Evolutionary conservation across 2,329 filamentous ascomycete species (phyloP).

Genomic region (Botrytis squamosa): DNA sequence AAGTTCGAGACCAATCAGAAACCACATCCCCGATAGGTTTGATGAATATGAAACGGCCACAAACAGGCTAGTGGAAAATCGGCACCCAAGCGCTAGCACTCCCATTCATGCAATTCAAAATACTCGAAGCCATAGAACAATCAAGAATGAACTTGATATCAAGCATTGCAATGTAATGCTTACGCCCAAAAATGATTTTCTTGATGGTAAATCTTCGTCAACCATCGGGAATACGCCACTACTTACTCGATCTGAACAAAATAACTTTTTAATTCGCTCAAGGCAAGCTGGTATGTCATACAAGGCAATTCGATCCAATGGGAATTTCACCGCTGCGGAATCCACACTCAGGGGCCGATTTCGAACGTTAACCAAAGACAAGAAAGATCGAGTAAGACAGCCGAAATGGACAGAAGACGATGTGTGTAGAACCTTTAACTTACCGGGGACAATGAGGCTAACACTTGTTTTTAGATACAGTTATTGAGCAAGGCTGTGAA

Average conservation of each 20-base stretch:
- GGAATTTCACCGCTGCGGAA: conserved; percentile 62
- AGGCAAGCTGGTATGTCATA: conserved; percentile 61
- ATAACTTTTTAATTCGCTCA: conserved; percentile 53
- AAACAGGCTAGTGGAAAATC: conserved; percentile 6
- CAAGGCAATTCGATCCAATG: conserved; percentile 57
- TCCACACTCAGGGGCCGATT: conserved; percentile 70
- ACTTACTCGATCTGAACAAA: conserved; percentile 38
- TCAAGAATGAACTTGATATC: neutral
- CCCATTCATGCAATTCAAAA: neutral
- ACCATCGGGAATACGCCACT: neutral
- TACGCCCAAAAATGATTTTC: neutral
- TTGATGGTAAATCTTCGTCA: neutral
- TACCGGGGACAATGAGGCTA: neutral
- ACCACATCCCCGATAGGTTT: neutral
- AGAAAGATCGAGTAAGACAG: conserved; percentile 60
- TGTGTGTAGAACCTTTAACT: conserved; percentile 49
- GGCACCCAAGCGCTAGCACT: conserved; percentile 15
- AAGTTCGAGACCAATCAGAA: conserved; percentile 20
- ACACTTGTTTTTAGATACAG: conserved; percentile 41
- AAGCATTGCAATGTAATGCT: neutral
- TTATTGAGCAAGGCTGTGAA: conserved; percentile 48
- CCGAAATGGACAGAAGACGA: conserved; percentile 63
- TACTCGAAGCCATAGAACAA: neutral
- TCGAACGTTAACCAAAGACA: conserved; percentile 63
- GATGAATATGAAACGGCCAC: neutral